Evolutionary conservation across 139 green algal species (phyloP).

Genomic region (Bryopsis sp.): DNA sequence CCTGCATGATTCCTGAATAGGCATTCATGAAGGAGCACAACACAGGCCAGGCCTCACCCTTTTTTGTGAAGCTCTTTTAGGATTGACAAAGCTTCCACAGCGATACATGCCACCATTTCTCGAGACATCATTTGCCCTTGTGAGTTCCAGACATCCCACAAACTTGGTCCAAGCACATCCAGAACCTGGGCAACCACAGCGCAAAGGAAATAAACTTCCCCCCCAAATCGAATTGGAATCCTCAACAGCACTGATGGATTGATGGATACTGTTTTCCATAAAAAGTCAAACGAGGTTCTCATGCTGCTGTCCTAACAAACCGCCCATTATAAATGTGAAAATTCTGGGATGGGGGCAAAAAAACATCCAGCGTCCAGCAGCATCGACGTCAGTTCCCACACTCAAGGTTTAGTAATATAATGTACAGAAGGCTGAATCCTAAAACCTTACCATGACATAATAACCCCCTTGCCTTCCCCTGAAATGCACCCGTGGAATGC

Average conservation of each 20-base stretch:
- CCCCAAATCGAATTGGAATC: background rate
- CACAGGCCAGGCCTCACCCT: conserved; percentile 53
- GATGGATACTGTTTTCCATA: too few species aligned
- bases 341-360: too few species aligned
- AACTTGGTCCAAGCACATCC: conserved; percentile 91
- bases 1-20: background rate
- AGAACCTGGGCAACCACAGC: conserved; percentile 72
- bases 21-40: too few species aligned
- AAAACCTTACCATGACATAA: conserved; percentile 90
- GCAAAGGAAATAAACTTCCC: background rate
- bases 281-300: too few species aligned
- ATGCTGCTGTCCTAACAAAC: too few species aligned
- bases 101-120: conserved; percentile 99
- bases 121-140: conserved; percentile 88
- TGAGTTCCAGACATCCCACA: conserved; percentile 98
- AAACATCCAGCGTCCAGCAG: too few species aligned
- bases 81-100: conserved; percentile 92
- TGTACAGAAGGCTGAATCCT: too few species aligned
- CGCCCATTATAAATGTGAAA: too few species aligned
- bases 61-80: conserved; percentile 93
- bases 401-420: too few species aligned
- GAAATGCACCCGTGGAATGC: conserved; percentile 93
- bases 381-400: too few species aligned
- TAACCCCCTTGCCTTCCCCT: conserved; percentile 95
- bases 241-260: background rate